phyloP scores from a whole-genome alignment of 208 protist genomes.

The Leishmania gerbilli region DNA sequence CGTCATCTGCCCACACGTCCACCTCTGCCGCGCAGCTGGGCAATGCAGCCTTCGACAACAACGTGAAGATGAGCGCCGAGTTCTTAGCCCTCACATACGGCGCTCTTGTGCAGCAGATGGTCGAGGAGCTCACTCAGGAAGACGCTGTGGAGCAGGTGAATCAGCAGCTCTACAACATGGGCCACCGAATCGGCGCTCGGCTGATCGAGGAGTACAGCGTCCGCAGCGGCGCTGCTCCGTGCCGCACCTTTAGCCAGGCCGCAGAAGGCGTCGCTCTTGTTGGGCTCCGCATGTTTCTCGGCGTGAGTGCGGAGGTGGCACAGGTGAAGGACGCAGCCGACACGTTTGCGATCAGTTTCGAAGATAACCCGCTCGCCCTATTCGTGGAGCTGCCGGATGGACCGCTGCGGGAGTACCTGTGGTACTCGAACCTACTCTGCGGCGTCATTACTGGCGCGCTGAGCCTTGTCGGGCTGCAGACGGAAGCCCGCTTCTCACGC shows the following conservation, averaged over 20 bases:
- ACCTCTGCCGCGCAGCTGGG: constrained; percentile 52
- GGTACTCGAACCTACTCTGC: constrained; percentile 97
- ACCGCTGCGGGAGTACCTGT: constrained; percentile 77
- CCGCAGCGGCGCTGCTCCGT: constrained; percentile 76
- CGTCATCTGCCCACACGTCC: constrained; percentile 9
- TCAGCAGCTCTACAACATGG: constrained; percentile 95
- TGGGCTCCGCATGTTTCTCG: constrained; percentile 97
- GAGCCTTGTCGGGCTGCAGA: constrained; percentile 92
- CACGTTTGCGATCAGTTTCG: constrained; percentile 92
- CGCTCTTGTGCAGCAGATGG: constrained; percentile 95
- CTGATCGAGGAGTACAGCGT: constrained; percentile 98
- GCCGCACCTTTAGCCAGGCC: constrained; percentile 93
- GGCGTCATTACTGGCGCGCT: constrained; percentile 96
- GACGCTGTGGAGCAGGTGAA: constrained; percentile 96
- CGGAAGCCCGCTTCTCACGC: constrained; percentile 80
- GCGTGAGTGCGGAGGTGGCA: constrained; percentile 83
- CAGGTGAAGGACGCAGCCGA: constrained; percentile 82
- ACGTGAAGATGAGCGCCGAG: constrained; percentile 92
- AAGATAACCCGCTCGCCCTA: constrained; percentile 96
- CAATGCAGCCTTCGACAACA: constrained; percentile 67
- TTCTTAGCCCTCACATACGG: constrained; percentile 98
- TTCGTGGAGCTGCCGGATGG: constrained; percentile 98
- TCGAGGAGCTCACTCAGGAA: constrained; percentile 91
- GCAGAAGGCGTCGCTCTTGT: constrained; percentile 95
- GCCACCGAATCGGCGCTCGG: constrained; percentile 96